phyloP scores from a whole-genome alignment of 1,139 yeast genomes.

The Debaryomyces singareniensis region DNA sequence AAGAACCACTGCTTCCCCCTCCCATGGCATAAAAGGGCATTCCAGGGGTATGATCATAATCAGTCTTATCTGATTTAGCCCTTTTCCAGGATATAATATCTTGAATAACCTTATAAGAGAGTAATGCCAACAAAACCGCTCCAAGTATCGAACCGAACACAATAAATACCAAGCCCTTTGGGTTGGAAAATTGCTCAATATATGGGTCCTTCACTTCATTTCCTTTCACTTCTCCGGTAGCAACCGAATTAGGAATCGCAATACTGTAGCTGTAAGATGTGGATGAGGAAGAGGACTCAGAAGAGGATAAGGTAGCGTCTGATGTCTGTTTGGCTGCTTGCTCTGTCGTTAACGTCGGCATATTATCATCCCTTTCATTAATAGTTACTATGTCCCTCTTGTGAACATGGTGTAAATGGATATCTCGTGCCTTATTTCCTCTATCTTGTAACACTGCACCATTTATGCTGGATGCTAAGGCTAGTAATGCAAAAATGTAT shows the following conservation, averaged over 20 bases:
- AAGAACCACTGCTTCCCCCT: conserved; percentile 19
- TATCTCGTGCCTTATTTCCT: too few species aligned
- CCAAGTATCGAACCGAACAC: conserved; percentile 33
- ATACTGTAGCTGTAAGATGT: conserved; percentile 12
- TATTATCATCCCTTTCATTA: too few species aligned
- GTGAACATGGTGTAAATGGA: too few species aligned
- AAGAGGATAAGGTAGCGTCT: too few species aligned
- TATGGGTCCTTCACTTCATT: conserved; percentile 27
- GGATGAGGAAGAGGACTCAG: conserved; percentile 2
- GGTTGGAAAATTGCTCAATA: conserved; percentile 17
- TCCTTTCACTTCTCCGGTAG: conserved; percentile 2
- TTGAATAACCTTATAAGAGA: conserved; percentile 17
- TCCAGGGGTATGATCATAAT: conserved; percentile 14
- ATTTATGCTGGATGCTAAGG: too few species aligned
- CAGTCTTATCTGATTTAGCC: conserved; percentile 35
- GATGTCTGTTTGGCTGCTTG: too few species aligned
- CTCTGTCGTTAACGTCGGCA: too few species aligned
- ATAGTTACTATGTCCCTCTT: too few species aligned
- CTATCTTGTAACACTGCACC: too few species aligned
- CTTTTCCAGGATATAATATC: conserved; percentile 18
- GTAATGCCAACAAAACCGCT: conserved; percentile 15
- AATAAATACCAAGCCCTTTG: conserved; percentile 38
- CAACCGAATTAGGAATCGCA: conserved; percentile 9
- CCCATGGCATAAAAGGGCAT: conserved; percentile 5
- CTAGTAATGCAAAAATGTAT: too few species aligned